Conservation (phyloP, 768 basidiomycete species). For the Xanthoconium stramineum region DNA sequence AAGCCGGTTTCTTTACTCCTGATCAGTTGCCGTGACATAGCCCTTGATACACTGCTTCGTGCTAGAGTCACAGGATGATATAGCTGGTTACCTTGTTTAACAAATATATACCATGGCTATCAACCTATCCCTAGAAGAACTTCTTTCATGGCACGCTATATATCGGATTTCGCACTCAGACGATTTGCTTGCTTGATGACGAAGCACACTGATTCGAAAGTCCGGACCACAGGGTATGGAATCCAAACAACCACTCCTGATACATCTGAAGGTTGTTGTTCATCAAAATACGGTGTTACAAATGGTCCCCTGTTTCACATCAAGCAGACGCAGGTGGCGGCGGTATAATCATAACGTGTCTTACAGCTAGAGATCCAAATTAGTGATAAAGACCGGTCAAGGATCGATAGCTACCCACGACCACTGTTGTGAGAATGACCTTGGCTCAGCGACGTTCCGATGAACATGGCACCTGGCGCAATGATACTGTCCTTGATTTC, state of each 20-base stretch:
- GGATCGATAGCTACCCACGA: neutral
- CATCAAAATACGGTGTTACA: neutral
- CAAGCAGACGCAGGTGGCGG: neutral
- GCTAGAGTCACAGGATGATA: neutral
- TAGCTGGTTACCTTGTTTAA: neutral
- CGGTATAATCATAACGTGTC: neutral
- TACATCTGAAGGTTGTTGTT: neutral
- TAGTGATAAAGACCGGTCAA: neutral
- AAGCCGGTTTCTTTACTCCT: constrained; percentile 60
- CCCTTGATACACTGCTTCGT: neutral
- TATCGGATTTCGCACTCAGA: neutral
- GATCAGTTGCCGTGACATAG: neutral
- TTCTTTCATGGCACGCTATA: neutral
- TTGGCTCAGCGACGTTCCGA: neutral
- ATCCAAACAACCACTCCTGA: neutral
- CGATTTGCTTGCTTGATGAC: neutral
- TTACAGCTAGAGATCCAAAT: neutral
- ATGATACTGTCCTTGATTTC: neutral
- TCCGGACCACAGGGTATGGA: neutral
- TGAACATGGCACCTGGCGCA: neutral
- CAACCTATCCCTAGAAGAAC: neutral
- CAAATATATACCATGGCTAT: neutral
- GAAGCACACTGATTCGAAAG: neutral
- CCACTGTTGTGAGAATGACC: neutral
- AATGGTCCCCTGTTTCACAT: neutral